Evolutionary conservation across 257 asterid species (phyloP), one percentile per base, ranked within the genome.

Genomic region (Ilex aquifolium): DNA sequence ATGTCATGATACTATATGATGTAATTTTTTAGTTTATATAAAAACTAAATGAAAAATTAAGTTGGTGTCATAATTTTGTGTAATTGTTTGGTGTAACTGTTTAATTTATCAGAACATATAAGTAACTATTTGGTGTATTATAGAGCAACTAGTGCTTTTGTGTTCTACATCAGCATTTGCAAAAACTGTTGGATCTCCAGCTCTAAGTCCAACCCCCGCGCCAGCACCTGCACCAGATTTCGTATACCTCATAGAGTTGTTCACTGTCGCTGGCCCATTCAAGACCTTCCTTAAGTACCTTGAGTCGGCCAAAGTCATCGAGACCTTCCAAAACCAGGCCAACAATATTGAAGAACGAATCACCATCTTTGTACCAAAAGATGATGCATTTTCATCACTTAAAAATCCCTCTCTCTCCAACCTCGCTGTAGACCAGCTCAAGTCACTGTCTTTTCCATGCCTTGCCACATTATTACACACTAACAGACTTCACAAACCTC

Each of bases 221-320:
- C 93, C 95, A 0, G 97, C 96, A 0, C 95, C 97, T 4, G 90
- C 82, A 2, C 82, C 85, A 0, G 91, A 79, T 7, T 68, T 66
- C 49, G 94, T 83, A 54, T 81, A 90, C 78, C 85, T 90, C 39
- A 84, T 86, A 0, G 79, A 82, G 54, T 70, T 90, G 42, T 80
- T 90, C 6, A 76, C 95, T 4, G 88, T 77, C 44, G 95, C 95
- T 1, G 97, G 97, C 3, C 97, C 97, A 2, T 90, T 83, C 76
- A 70, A 53, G 64, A 85, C 83, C 30, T 90, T 90, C 79, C 95
- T 90, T 44, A 65, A 71, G 71, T 80, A 77, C 59, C 88, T 87
- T 0, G 75, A 74, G 68, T 72, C 88, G 31, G 80, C 90, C 8
- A 85, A 85, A 71, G 82, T 85, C 30, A 63, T 85, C 3, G 90